Conservation (phyloP, 345 rosid genomes). For the Isatis tinctoria region DNA sequence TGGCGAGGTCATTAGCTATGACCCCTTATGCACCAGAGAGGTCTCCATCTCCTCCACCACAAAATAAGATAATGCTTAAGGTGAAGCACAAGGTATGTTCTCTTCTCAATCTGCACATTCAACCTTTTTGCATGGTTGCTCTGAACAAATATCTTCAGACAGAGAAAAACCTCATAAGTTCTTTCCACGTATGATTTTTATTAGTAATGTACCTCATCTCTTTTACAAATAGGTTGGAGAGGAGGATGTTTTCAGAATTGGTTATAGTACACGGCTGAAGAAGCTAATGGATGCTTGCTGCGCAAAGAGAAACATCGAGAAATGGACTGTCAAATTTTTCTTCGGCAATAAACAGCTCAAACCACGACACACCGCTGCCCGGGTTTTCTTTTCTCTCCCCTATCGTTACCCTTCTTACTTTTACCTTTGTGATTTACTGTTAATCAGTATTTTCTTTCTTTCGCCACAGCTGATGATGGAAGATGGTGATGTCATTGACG, state of each 20-base stretch:
- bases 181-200: too few species aligned
- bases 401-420: not conserved
- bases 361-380: conserved; percentile 46
- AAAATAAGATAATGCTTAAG: too few species aligned
- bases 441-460: not conserved
- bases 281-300: conserved; percentile 54
- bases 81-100: too few species aligned
- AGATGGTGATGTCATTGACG: conserved; percentile 12
- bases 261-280: conserved; percentile 34
- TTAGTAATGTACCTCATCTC: too few species aligned
- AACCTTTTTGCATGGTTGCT: too few species aligned
- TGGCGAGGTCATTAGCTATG: too few species aligned
- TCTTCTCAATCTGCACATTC: too few species aligned
- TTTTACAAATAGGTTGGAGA: conserved; percentile 41
- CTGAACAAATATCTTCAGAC: too few species aligned
- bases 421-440: too few species aligned
- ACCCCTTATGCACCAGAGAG: too few species aligned
- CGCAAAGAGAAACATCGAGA: conserved; percentile 35
- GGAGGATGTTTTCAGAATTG: conserved; percentile 44
- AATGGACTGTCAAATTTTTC: conserved; percentile 38
- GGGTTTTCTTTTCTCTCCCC: conserved; percentile 22
- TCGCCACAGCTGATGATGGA: conserved; percentile 16
- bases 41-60: too few species aligned
- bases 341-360: conserved; percentile 37
- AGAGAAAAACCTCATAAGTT: too few species aligned